Base-by-base conservation (phyloP, 257 asterid species). In the Penstemon davidsonii region DNA sequence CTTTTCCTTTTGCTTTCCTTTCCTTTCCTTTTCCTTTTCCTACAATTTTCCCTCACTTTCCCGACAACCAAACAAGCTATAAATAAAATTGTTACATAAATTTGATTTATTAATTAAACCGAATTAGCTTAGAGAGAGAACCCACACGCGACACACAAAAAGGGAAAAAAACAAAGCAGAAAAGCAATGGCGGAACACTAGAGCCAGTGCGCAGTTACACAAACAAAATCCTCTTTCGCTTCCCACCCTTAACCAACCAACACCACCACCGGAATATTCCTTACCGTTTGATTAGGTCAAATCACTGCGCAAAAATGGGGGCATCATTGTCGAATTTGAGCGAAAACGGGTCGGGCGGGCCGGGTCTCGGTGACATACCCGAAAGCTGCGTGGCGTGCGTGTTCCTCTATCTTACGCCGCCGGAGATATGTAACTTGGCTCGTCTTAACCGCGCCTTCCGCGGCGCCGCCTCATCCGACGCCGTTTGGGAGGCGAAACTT, bases 371-470 rank as follows among this genome's bases (percentile, higher is more conserved):
- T 59, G 97, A 94, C 77, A 94, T 94, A 79, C 97, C 99, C 73
- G 99, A 94, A 86, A 87, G 85, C 75, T 94, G 97, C 76, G 95
- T 94, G 54, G 99, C 99, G 7, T 81, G 91, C 66, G 99, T 89
- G 6, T 87, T 94, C 63, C 78, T 88, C 56, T 71, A 94, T 75
- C 86, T 94, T 1, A 80, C 91, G 43, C 99, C 99, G 74, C 96
- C 96, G 54, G 96, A 94, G 88, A 94, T 94, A 64, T 94, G 98
- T 81, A 91, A 91, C 82, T 73, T 94, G 71, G 98, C 99, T 50
- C 86, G 96, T 10, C 96, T 94, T 43, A 94, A 88, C 78, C 96
- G 96, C 73, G 96, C 99, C 69, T 94, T 94, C 78, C 96, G 98
- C 6, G 96, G 96, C 15, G 99, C 99, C 45, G 96, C 99, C 19